Conservation (phyloP, 768 basidiomycete species). For the Suillus subluteus region DNA sequence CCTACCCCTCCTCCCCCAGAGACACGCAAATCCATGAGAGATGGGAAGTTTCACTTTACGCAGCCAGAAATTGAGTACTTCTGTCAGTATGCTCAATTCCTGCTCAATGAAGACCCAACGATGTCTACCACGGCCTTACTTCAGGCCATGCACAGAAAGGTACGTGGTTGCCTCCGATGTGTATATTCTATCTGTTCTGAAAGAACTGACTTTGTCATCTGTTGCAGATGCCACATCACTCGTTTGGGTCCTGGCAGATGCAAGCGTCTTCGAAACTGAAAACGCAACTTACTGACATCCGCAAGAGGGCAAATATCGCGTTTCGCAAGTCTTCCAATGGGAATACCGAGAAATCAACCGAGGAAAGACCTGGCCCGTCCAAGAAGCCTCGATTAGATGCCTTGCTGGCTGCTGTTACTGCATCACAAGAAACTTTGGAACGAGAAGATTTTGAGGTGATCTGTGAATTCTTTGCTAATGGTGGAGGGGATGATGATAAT, state of each 20-base stretch:
- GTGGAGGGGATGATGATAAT: constrained; percentile 49
- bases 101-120: constrained; percentile 51
- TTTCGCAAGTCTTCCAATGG: constrained; percentile 42
- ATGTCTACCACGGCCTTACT: constrained; percentile 44
- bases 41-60: constrained; percentile 49
- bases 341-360: not conserved
- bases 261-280: constrained; percentile 38
- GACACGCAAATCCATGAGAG: constrained; percentile 30
- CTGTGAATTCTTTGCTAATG: constrained; percentile 56
- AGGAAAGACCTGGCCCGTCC: constrained; percentile 5
- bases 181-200: not conserved
- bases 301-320: constrained; percentile 55
- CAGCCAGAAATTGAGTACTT: constrained; percentile 54
- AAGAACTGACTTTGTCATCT: constrained; percentile 8
- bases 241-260: constrained; percentile 51
- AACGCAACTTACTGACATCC: constrained; percentile 47
- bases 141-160: constrained; percentile 49
- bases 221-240: constrained; percentile 65
- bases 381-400: constrained; percentile 10
- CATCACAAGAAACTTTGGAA: constrained; percentile 18
- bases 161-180: constrained; percentile 23
- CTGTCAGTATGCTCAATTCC: constrained; percentile 44
- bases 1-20: constrained; percentile 51
- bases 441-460: constrained; percentile 54
- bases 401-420: not conserved